Evolutionary conservation across 2,329 filamentous ascomycete species (phyloP).

Genomic region (Paraconiothyrium brasiliense): DNA sequence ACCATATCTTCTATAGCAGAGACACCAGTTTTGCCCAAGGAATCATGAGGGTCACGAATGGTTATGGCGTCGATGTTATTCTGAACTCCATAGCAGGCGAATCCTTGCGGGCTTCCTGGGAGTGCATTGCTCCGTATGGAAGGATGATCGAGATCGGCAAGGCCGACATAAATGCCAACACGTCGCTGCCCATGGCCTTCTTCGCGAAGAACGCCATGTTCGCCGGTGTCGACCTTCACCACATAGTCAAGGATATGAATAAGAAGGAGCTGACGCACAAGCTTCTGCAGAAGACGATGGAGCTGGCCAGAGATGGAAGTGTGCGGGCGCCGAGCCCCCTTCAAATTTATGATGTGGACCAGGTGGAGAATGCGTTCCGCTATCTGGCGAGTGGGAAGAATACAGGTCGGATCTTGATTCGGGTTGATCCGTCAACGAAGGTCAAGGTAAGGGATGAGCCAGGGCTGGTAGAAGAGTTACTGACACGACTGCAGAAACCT

Average conservation of each 20-base stretch:
- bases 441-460: too few species aligned
- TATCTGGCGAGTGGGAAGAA: too few species aligned
- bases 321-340: not conserved
- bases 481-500: conserved; percentile 1
- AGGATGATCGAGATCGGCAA: conserved; percentile 27
- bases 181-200: conserved; percentile 15
- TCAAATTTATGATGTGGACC: too few species aligned
- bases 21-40: conserved; percentile 32
- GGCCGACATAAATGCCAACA: conserved; percentile 21
- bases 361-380: too few species aligned
- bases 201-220: not conserved
- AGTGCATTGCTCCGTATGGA: conserved; percentile 51
- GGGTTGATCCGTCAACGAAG: too few species aligned
- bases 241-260: conserved; percentile 22
- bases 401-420: too few species aligned
- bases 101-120: conserved; percentile 47
- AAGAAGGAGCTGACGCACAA: not conserved
- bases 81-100: conserved; percentile 39
- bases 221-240: not conserved
- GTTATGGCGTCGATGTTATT: conserved; percentile 41
- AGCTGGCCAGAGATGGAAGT: not conserved
- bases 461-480: not conserved
- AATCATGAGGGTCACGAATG: conserved; percentile 32
- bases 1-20: conserved; percentile 40
- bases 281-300: not conserved